phyloP scores from a whole-genome alignment of 2,329 filamentous ascomycete species.

The Alternaria sp. region DNA sequence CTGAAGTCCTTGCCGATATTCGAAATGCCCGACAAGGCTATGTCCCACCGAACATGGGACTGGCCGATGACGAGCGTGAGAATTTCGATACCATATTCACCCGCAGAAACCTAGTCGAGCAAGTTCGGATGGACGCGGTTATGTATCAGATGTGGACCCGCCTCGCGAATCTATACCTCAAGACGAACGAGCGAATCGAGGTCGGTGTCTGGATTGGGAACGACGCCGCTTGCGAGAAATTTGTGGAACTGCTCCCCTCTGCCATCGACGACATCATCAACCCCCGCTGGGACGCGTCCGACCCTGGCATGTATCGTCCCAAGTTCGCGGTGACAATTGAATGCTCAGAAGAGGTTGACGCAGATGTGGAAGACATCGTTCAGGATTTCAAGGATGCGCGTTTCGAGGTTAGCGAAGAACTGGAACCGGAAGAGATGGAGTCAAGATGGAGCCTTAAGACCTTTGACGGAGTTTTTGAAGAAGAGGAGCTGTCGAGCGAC shows the following conservation, averaged over 20 bases:
- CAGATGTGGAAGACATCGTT: background rate
- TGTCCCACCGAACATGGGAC: background rate
- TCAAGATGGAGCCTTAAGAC: background rate
- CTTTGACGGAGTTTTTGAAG: background rate
- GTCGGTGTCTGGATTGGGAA: background rate
- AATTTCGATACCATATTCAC: background rate
- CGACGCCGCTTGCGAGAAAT: background rate
- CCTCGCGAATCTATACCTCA: background rate
- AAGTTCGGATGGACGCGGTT: background rate
- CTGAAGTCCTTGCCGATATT: background rate
- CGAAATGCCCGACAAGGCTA: background rate
- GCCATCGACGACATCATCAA: background rate
- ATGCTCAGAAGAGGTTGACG: background rate
- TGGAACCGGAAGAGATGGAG: background rate
- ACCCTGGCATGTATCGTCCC: background rate
- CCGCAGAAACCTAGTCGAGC: background rate
- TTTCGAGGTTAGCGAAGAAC: background rate
- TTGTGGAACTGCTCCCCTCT: background rate
- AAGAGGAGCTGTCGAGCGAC: background rate
- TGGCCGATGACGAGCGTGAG: background rate
- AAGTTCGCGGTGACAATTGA: background rate
- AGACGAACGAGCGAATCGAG: background rate
- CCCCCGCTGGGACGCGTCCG: background rate
- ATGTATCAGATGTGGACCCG: background rate
- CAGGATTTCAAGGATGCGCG: background rate